Conservation (phyloP, 805 yeast genomes). For the Schwanniomyces sp. region DNA sequence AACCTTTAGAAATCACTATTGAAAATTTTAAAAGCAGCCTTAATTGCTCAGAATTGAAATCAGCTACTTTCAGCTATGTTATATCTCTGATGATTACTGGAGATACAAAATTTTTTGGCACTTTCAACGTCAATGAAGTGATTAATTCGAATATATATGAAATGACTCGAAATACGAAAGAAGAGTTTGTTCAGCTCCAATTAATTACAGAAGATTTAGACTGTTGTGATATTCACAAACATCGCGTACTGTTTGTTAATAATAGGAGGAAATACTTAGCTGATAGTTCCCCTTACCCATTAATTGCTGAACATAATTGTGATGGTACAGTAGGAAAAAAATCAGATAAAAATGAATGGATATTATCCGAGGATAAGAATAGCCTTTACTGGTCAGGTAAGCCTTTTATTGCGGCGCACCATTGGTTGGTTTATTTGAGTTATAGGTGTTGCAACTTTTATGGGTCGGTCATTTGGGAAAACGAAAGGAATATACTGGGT, state of each 20-base stretch:
- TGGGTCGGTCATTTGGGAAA: conserved; percentile 1
- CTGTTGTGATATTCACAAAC: no score
- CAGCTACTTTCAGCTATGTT: background rate
- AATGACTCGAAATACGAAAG: background rate
- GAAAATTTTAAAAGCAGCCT: no score
- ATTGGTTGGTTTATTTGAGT: background rate
- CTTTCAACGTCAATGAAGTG: background rate
- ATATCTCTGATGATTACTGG: background rate
- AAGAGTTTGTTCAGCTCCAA: background rate
- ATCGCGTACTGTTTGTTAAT: no score
- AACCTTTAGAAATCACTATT: no score
- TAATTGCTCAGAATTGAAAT: background rate
- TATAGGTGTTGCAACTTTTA: background rate
- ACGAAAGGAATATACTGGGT: background rate
- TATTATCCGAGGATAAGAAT: background rate
- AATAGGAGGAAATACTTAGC: no score
- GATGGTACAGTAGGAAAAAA: background rate
- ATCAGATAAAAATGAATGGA: background rate
- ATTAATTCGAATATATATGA: background rate
- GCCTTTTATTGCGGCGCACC: background rate
- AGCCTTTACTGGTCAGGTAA: background rate
- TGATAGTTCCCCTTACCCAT: background rate
- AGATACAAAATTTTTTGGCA: background rate
- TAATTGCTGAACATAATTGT: background rate
- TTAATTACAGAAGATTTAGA: no score